Evolutionary conservation across 257 asterid genomes (phyloP).

Genomic region (Primulina eburnea): DNA sequence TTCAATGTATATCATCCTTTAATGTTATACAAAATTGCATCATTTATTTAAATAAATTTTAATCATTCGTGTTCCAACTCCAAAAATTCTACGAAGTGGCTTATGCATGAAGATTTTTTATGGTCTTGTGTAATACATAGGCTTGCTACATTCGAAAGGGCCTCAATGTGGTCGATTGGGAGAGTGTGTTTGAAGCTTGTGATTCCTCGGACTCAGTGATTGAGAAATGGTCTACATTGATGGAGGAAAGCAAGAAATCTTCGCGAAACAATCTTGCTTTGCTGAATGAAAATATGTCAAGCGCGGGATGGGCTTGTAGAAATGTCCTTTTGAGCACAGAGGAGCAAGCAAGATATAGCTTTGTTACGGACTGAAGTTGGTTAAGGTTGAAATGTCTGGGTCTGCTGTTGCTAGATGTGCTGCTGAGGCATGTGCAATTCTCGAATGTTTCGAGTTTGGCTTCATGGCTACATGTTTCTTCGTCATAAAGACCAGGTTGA

Average conservation of each 20-base stretch:
- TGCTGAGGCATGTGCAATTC: not conserved
- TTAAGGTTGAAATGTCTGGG: not conserved
- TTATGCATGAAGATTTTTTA: not conserved
- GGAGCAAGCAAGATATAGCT: constrained; percentile 73
- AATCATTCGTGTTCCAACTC: not conserved
- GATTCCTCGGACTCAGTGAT: constrained; percentile 28
- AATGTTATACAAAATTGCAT: not conserved
- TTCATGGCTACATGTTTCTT: not conserved
- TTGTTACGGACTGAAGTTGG: constrained; percentile 40
- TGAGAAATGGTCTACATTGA: constrained; percentile 53
- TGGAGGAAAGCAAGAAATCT: constrained; percentile 54
- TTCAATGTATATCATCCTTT: no score
- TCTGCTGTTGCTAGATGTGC: not conserved
- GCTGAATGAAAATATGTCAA: constrained; percentile 52
- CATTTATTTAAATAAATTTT: not conserved
- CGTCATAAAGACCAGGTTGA: not conserved
- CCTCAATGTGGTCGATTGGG: constrained; percentile 35
- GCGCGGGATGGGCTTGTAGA: constrained; percentile 65
- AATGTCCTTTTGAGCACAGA: constrained; percentile 63
- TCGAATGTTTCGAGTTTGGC: not conserved
- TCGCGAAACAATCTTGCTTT: constrained; percentile 32
- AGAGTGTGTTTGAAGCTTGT: constrained; percentile 30
- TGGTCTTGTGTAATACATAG: constrained; percentile 32
- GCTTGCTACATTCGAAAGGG: constrained; percentile 61
- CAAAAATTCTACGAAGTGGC: not conserved